These are phyloP conservation scores for Suillus paluster DNA, from an alignment of 768 basidiomycete species.

Conservation along the genomic window DNA sequence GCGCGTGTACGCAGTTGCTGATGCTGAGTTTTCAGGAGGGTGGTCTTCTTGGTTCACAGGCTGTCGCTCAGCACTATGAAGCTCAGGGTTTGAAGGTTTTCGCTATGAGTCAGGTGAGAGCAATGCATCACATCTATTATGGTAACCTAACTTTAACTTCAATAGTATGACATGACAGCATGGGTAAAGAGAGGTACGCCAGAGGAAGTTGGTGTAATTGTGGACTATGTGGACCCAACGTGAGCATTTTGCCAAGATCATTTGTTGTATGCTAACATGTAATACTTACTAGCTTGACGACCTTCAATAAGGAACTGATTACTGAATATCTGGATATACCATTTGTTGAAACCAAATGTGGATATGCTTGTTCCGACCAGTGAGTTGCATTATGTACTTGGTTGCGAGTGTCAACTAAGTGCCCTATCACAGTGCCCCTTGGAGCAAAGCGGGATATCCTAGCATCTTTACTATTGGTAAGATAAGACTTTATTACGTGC, in stretches of 20 bases:
- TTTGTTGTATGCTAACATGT: conserved; percentile 25
- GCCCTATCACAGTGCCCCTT: conserved; percentile 61
- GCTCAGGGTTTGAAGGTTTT: conserved; percentile 24
- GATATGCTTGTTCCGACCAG: conserved; percentile 96
- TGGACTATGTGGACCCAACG: conserved; percentile 76
- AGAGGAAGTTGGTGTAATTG: conserved; percentile 84
- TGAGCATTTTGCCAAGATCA: conserved; percentile 38
- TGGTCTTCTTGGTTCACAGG: conserved; percentile 88
- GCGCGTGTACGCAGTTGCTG: neutral
- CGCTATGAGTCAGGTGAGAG: conserved; percentile 37
- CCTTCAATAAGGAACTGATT: conserved; percentile 77
- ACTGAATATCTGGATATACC: conserved; percentile 84
- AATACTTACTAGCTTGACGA: conserved; percentile 62
- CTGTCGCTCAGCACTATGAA: conserved; percentile 80
- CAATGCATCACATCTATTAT: neutral
- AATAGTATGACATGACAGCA: conserved; percentile 89
- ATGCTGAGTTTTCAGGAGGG: conserved; percentile 53
- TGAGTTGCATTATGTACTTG: conserved; percentile 46
- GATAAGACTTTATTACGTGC: neutral
- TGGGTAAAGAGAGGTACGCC: conserved; percentile 86
- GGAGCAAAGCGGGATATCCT: conserved; percentile 85
- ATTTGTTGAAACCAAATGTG: conserved; percentile 82
- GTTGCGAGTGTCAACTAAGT: conserved; percentile 8
- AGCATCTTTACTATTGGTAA: conserved; percentile 78
- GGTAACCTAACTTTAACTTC: conserved; percentile 24